phyloP scores from a whole-genome alignment of 805 yeast genomes.

The Metschnikowia reukaufii region DNA sequence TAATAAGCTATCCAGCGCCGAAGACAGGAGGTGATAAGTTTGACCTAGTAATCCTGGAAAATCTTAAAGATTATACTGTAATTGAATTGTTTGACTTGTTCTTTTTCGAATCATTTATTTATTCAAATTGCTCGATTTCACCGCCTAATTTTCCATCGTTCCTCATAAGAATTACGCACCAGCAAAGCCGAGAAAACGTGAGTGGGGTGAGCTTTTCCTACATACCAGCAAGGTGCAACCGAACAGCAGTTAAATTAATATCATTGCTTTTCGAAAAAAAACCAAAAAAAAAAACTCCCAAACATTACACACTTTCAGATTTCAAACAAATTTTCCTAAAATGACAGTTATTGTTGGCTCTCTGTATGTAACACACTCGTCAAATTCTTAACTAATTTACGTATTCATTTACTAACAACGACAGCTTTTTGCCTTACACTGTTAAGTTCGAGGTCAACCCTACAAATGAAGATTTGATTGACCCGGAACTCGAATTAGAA shows the following conservation, averaged over 20 bases:
- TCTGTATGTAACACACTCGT: constrained; percentile 45
- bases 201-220: constrained; percentile 11
- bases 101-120: too few species aligned
- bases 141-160: not conserved
- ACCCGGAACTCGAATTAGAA: constrained; percentile 9
- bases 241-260: constrained; percentile 5
- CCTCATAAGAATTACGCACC: not conserved
- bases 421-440: constrained; percentile 68
- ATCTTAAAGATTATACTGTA: too few species aligned
- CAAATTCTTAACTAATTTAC: not conserved
- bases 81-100: not conserved
- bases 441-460: constrained; percentile 58
- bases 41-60: too few species aligned
- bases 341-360: constrained; percentile 76
- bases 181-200: not conserved
- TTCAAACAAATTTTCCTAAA: not conserved
- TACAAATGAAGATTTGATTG: constrained; percentile 12
- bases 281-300: not conserved
- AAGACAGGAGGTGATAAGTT: too few species aligned
- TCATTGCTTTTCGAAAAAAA: not conserved
- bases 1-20: too few species aligned
- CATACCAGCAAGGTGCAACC: constrained; percentile 8
- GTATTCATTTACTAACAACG: constrained; percentile 15
- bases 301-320: not conserved
- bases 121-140: not conserved